phyloP scores from a whole-genome alignment of 176 grass and related monocot species.

The Bromus sterilis region DNA sequence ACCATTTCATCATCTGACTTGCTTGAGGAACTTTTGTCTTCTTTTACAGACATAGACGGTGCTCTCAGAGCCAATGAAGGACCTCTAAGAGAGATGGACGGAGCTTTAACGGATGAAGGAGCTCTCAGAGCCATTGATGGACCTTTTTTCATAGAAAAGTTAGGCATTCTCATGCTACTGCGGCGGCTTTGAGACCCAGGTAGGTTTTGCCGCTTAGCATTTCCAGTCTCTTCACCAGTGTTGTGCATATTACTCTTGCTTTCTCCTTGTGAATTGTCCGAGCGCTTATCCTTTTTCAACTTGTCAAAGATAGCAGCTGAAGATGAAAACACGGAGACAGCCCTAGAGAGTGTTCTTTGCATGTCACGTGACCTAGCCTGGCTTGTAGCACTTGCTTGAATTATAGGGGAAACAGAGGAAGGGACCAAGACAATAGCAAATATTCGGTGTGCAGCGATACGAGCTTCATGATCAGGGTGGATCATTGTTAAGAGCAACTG shows the following conservation, averaged over 20 bases:
- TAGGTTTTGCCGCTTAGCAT: slow-evolving; percentile 42
- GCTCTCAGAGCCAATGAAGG: slow-evolving; percentile 36
- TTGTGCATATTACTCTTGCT: slow-evolving; percentile 38
- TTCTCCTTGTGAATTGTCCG: slow-evolving; percentile 50
- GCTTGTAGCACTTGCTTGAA: slow-evolving; percentile 37
- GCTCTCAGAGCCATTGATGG: slow-evolving; percentile 49
- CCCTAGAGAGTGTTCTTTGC: slow-evolving; percentile 93
- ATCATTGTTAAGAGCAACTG: slow-evolving; percentile 96
- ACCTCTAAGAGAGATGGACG: slow-evolving; percentile 35
- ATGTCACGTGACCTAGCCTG: slow-evolving; percentile 56
- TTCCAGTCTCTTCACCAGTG: slow-evolving; percentile 35
- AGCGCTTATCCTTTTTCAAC: slow-evolving; percentile 62
- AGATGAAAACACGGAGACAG: slow-evolving; percentile 98
- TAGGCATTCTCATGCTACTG: slow-evolving; percentile 52
- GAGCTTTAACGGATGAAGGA: slow-evolving; percentile 42
- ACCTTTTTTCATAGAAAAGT: slow-evolving; percentile 60
- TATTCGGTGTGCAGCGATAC: slow-evolving; percentile 89
- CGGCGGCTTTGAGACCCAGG: slow-evolving; percentile 58
- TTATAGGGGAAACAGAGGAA: slow-evolving; percentile 70
- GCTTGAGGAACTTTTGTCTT: slow-evolving; percentile 36
- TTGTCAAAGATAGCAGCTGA: slow-evolving; percentile 99
- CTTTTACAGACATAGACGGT: slow-evolving; percentile 52
- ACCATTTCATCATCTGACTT: slow-evolving; percentile 57
- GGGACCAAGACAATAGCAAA: slow-evolving; percentile 98
- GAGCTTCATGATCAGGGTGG: slow-evolving; percentile 86